phyloP scores from a whole-genome alignment of 139 green algal genomes.

The Chlamydomonas sphaeroides region DNA sequence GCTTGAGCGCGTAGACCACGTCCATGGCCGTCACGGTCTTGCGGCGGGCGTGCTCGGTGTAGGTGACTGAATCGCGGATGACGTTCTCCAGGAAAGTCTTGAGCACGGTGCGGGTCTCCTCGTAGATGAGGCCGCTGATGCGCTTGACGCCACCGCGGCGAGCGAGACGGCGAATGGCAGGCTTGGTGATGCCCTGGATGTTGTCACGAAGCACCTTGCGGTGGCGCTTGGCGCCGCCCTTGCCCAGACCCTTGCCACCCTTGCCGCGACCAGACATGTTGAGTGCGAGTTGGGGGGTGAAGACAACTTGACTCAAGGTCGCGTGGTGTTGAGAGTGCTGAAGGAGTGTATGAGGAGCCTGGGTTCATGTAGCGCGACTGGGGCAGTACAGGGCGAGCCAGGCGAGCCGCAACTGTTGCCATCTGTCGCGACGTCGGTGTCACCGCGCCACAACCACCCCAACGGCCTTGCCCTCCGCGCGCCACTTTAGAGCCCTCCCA shows the following conservation, averaged over 20 bases:
- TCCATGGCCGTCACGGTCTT: too few species aligned
- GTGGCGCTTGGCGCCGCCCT: slow-evolving; percentile 92
- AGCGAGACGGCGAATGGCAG: slow-evolving; percentile 87
- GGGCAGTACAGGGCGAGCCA: too few species aligned
- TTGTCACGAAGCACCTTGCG: slow-evolving; percentile 93
- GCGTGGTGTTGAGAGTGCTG: too few species aligned
- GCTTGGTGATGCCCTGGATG: slow-evolving; percentile 97
- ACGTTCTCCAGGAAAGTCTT: slow-evolving; percentile 96
- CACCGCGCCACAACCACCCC: too few species aligned
- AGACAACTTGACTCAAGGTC: too few species aligned
- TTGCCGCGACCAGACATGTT: slow-evolving; percentile 66
- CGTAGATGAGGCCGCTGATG: slow-evolving; percentile 93
- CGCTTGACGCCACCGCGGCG: slow-evolving; percentile 88
- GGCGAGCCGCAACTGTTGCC: too few species aligned
- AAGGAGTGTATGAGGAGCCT: too few species aligned
- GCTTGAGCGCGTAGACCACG: slow-evolving; percentile 92
- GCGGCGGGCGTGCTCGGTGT: slow-evolving; percentile 92
- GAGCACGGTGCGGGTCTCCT: slow-evolving; percentile 89
- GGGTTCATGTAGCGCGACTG: too few species aligned
- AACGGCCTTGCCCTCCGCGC: too few species aligned
- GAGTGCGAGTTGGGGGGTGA: too few species aligned
- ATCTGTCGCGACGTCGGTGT: too few species aligned
- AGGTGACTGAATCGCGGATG: slow-evolving; percentile 95
- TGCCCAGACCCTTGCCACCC: slow-evolving; percentile 92
- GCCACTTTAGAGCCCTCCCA: too few species aligned